Conservation (phyloP, 1,139 yeast genomes). For the Suhomyces kunorum region DNA sequence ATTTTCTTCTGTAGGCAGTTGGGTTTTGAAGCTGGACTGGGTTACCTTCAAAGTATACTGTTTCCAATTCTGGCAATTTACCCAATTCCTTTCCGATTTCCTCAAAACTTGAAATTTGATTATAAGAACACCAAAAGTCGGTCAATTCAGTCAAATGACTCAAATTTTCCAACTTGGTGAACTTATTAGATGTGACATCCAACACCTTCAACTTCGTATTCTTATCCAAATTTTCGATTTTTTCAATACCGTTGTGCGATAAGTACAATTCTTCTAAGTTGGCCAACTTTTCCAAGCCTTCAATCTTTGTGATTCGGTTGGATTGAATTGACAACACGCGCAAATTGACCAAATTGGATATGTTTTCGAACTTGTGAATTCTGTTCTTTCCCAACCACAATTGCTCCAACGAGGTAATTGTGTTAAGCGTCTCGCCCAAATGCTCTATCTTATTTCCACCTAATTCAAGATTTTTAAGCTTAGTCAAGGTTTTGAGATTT, state of each 20-base stretch:
- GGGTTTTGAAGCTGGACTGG: conserved; percentile 76
- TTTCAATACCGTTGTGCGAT: conserved; percentile 78
- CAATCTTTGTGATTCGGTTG: conserved; percentile 75
- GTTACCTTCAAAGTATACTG: conserved; percentile 94
- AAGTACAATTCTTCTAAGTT: conserved; percentile 84
- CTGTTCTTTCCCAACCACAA: conserved; percentile 94
- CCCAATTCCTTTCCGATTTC: conserved; percentile 69
- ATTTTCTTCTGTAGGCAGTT: conserved; percentile 82
- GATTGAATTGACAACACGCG: conserved; percentile 85
- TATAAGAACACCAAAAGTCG: conserved; percentile 92
- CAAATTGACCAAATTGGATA: conserved; percentile 61
- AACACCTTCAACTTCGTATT: conserved; percentile 67
- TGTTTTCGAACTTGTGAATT: conserved; percentile 64
- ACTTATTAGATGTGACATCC: conserved; percentile 78
- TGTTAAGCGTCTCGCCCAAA: conserved; percentile 59
- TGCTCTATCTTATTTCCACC: conserved; percentile 84
- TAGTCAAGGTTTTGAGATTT: conserved; percentile 57
- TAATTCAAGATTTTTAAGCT: conserved; percentile 74
- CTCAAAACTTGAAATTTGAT: conserved; percentile 65
- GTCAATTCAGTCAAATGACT: conserved; percentile 68
- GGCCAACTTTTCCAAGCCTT: conserved; percentile 72
- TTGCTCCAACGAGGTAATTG: conserved; percentile 60
- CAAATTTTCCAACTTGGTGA: conserved; percentile 63
- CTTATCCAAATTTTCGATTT: conserved; percentile 76
- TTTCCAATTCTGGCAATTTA: conserved; percentile 65